Conservation (phyloP, 2,329 filamentous ascomycete species). For the Bipolaris victoriae region DNA sequence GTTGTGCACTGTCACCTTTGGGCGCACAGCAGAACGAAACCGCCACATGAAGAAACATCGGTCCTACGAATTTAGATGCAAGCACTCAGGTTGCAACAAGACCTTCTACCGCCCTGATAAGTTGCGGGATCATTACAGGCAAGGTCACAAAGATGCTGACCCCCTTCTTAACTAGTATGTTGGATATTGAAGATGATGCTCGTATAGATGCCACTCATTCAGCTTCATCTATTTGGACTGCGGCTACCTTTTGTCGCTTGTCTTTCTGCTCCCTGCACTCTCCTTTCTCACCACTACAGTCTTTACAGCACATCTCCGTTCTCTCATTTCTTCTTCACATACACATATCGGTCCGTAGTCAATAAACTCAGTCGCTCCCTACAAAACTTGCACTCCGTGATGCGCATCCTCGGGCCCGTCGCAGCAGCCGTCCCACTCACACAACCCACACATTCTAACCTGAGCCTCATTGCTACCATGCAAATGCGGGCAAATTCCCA, state of each 20-base stretch:
- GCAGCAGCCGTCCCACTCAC: background rate
- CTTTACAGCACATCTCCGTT: background rate
- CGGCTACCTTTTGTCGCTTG: background rate
- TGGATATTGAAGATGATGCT: background rate
- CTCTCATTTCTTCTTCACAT: background rate
- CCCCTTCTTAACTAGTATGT: background rate
- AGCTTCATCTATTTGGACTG: background rate
- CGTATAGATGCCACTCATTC: too few relatives aligned
- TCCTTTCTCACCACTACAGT: background rate
- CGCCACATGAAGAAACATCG: conserved; percentile 27
- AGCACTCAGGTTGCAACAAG: conserved; percentile 13
- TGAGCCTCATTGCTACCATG: background rate
- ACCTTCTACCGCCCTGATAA: conserved; percentile 27
- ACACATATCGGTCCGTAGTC: background rate
- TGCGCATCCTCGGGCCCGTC: background rate
- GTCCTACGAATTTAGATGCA: conserved; percentile 8
- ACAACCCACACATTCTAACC: background rate
- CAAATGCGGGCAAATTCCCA: background rate
- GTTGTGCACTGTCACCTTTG: conserved; percentile 13
- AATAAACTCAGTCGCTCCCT: background rate
- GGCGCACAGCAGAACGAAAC: conserved; percentile 22
- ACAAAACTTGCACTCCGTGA: background rate
- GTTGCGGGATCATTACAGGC: conserved; percentile 19
- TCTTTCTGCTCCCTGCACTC: too few relatives aligned
- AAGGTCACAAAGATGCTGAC: conserved; percentile 7